Base-by-base conservation (phyloP, 2,329 filamentous ascomycete species). In the Diaporthe amygdali region DNA sequence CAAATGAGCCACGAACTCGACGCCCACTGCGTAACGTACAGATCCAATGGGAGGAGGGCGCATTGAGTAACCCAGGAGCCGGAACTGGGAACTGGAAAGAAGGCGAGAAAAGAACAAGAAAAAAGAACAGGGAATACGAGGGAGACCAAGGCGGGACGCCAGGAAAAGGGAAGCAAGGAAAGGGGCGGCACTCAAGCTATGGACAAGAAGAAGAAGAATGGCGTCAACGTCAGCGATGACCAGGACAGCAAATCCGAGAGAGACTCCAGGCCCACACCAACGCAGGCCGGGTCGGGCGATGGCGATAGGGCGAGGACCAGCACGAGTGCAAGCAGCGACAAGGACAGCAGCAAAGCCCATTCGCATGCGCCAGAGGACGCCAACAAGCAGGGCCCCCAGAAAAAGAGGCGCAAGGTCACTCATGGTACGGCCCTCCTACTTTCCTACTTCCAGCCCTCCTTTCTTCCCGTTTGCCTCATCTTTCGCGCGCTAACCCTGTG, bases 371-470 rank as follows among this genome's bases (percentile, higher is more conserved):
- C 74, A 66, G 80, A 78, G 47, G 79, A 81, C 73, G 73, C 76
- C 72, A 76, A 83, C 75, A 93, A 90, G 80, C 55, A 64, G 27
- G 71, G 69, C 9, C 71, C 71, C 55, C 91, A 92, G 61, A 95
- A 94, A 85, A 95, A 95, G 87, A 89, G 93, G 84, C 92, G 93
- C 86, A 96, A 96, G 85, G 93, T 96, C 76, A 95, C 95, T 85
- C 93, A 96, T 84, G 93, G 93, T 95, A 90, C 85, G 91, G 71
- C 78, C 75, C 75, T 72, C 72, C 34, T n/a, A n/a, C n/a, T 64
- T 41, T 72, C 72, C 74, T 71, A 66, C 72, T 73, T 74, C 73
- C 74, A 75, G 56, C 66, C 71, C 44, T 51, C 52, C 54, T 69
- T 59, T 54, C 69, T 74, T 74, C 73, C 74, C 72, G 66, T 51